Base-by-base conservation (phyloP, 1,139 yeast species). In the Debaryomyces robertsiae region DNA sequence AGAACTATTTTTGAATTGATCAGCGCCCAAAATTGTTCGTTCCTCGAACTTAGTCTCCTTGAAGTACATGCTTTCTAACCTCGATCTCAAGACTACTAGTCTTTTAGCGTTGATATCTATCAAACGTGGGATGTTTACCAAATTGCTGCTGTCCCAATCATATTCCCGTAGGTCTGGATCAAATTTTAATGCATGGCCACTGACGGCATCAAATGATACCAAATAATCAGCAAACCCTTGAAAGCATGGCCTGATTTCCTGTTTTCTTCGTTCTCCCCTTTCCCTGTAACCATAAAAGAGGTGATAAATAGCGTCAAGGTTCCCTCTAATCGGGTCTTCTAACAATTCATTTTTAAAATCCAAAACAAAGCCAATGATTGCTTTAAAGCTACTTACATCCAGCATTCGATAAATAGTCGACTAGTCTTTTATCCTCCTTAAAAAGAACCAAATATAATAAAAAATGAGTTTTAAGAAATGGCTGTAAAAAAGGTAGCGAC, bases 131-230 rank as follows among this genome's bases (percentile, higher is more conserved):
- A 25, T 17, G 27, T 4, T 23, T 7, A 32, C 9, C 3, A 25
- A 14, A 24, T n/a, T 14, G 10, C 14, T 23, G 10, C 14, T 24
- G 14, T 23, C 16, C 35, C 35, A 32, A 5, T 32, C 15, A 17
- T 33, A 33, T 9, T 33, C 22, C 7, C 28, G 31, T 5, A 19
- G 28, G 9, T 28, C 34, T 10, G 30, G 7, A 19, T 46, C 42
- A 14, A 40, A 45, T 13, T 44, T 48, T 30, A 65, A 47, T 19
- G 61, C 50, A 7, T 45, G 39, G 1, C 57, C 63, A 36, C 66
- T 57, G 9, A 66, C 39, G 2, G 32, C 46, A 37, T 63, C 64
- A 41, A 65, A 64, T 3, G 49, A 47, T 3, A 30, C 34, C 9
- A 67, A 33, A 30, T 45, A 54, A 1, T 33, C 42, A 1, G 29